phyloP scores from a whole-genome alignment of 2,329 filamentous ascomycete genomes.

The Alternaria sp. region DNA sequence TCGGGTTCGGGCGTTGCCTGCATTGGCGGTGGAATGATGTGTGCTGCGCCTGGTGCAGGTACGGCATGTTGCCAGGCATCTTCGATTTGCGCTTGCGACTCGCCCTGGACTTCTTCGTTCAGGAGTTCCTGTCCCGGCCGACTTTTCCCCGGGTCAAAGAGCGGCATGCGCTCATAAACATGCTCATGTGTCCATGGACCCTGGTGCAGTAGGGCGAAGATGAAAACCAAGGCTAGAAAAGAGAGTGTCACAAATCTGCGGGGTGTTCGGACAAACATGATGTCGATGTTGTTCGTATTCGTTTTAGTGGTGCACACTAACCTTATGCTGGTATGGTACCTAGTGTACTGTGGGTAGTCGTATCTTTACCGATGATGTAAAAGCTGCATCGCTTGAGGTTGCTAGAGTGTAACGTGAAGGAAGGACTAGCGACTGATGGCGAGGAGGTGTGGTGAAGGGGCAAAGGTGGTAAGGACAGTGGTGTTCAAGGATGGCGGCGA shows the following conservation, averaged over 20 bases:
- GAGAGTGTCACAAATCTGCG: conserved; percentile 51
- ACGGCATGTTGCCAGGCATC: conserved; percentile 35
- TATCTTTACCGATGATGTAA: conserved; percentile 26
- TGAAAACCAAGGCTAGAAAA: conserved; percentile 46
- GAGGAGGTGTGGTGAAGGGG: conserved; percentile 1
- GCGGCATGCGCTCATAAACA: conserved; percentile 40
- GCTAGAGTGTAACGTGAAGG: conserved; percentile 14
- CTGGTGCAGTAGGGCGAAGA: conserved; percentile 41
- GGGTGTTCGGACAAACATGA: conserved; percentile 50
- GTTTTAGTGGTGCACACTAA: conserved; percentile 27
- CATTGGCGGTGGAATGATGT: conserved; percentile 11
- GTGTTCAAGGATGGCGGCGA: conserved; percentile 1
- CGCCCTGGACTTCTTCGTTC: conserved; percentile 19
- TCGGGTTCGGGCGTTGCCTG: conserved; percentile 7
- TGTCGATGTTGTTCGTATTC: conserved; percentile 34
- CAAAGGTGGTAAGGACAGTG: conserved; percentile 18
- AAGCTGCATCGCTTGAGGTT: conserved; percentile 31
- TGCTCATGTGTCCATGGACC: conserved; percentile 39
- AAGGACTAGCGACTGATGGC: conserved; percentile 15
- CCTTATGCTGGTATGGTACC: conserved; percentile 26
- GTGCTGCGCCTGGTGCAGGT: conserved; percentile 22
- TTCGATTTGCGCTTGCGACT: conserved; percentile 28
- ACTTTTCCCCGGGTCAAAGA: conserved; percentile 27
- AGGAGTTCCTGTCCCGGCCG: conserved; percentile 25
- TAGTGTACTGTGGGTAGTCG: conserved; percentile 23